A percentile compares a stretch with the other conserved stretches of the same genome.
Conservation (phyloP, 495 filamentous ascomycete genomes). For the Aspergillus indologenus region DNA sequence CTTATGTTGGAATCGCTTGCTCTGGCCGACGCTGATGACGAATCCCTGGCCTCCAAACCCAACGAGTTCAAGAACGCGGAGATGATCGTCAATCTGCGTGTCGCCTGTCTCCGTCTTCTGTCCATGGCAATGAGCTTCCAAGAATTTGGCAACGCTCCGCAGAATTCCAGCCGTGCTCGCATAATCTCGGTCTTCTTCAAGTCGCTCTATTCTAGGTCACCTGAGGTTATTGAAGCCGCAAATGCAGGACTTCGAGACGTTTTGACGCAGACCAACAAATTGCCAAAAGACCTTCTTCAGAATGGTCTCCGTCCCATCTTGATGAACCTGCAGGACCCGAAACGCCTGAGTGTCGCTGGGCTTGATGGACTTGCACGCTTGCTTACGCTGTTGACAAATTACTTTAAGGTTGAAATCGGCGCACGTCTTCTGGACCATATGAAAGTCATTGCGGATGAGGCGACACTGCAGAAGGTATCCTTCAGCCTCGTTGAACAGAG, state of each 20-base stretch:
- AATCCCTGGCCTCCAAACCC: constrained; percentile 77
- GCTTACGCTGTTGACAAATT: constrained; percentile 87
- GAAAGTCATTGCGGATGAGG: constrained; percentile 80
- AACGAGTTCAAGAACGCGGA: constrained; percentile 88
- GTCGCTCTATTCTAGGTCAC: constrained; percentile 85
- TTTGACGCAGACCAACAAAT: constrained; percentile 79
- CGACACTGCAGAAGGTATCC: constrained; percentile 79
- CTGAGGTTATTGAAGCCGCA: constrained; percentile 89
- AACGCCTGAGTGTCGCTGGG: constrained; percentile 82
- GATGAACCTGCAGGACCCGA: constrained; percentile 92
- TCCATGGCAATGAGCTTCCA: constrained; percentile 89
- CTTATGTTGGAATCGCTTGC: constrained; percentile 90
- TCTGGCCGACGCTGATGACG: constrained; percentile 89
- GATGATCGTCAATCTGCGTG: constrained; percentile 84
- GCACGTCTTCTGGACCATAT: constrained; percentile 87
- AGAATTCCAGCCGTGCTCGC: constrained; percentile 71
- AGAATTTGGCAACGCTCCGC: constrained; percentile 70
- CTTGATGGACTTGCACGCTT: constrained; percentile 88
- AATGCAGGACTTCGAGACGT: constrained; percentile 84
- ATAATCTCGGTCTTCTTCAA: constrained; percentile 98
- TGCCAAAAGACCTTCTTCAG: constrained; percentile 94
- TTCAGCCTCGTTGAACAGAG: constrained; percentile 93
- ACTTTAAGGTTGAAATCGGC: constrained; percentile 99
- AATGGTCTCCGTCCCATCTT: constrained; percentile 91
- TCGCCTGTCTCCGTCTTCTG: constrained; percentile 88